A percentile compares a stretch with the other conserved stretches of the same genome.
These are phyloP conservation scores for Tricholoma sp. DNA, from an alignment of 768 basidiomycete genomes.

Conservation along the genomic window DNA sequence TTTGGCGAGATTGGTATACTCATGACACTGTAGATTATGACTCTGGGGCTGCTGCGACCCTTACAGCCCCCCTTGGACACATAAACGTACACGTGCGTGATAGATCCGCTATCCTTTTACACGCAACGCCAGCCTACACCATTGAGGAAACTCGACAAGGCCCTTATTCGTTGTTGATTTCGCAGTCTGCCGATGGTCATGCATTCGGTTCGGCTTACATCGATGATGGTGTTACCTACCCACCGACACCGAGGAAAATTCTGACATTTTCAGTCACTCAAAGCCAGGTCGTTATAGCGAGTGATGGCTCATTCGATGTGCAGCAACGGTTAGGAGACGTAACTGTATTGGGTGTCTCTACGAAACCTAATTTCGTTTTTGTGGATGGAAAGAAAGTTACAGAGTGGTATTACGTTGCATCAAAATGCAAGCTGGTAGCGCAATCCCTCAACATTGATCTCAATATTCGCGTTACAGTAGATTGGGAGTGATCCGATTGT, in stretches of 20 bases:
- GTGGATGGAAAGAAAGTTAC: conserved; percentile 30
- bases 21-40: conserved; percentile 47
- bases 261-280: conserved; percentile 38
- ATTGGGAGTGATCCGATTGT: conserved; percentile 17
- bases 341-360: conserved; percentile 52
- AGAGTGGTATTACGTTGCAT: conserved; percentile 35
- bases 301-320: conserved; percentile 37
- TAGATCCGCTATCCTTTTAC: conserved; percentile 58
- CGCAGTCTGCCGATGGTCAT: conserved; percentile 38
- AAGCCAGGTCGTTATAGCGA: conserved; percentile 32
- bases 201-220: conserved; percentile 61
- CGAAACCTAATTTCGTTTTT: conserved; percentile 33
- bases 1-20: conserved; percentile 75
- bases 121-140: conserved; percentile 61
- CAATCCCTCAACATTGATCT: conserved; percentile 34
- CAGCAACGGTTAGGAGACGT: conserved; percentile 44
- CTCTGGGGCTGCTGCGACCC: conserved; percentile 37
- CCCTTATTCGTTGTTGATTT: conserved; percentile 59
- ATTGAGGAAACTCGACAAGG: conserved; percentile 58
- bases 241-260: conserved; percentile 48
- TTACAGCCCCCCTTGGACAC: conserved; percentile 65
- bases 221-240: conserved; percentile 64
- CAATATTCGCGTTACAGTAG: conserved; percentile 27
- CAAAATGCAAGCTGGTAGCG: conserved; percentile 38
- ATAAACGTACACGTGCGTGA: conserved; percentile 77